Evolutionary conservation across 257 asterid genomes (phyloP).

Genomic region (Lantana camara): DNA sequence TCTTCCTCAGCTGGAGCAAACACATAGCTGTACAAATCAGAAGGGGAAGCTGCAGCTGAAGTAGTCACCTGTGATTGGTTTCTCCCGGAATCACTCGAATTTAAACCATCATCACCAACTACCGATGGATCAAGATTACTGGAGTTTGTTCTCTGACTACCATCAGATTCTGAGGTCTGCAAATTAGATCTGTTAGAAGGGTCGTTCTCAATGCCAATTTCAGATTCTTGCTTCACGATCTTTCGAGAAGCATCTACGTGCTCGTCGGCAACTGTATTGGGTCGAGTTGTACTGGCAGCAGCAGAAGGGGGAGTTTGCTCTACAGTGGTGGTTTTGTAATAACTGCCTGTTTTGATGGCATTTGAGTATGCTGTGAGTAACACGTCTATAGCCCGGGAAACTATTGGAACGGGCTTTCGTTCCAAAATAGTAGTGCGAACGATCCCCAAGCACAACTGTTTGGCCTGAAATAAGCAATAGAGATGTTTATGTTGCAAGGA

Average conservation of each 20-base stretch:
- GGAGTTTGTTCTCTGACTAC: conserved; percentile 35
- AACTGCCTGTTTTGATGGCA: conserved; percentile 74
- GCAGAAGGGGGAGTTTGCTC: conserved; percentile 54
- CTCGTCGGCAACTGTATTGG: conserved; percentile 37
- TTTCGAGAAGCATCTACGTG: conserved; percentile 46
- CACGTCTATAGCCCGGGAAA: conserved; percentile 59
- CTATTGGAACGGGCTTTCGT: conserved; percentile 74
- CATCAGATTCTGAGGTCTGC: conserved; percentile 60
- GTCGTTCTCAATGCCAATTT: conserved; percentile 39
- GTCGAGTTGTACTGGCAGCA: conserved; percentile 44
- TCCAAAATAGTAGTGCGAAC: conserved; percentile 73
- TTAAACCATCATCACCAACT: conserved; percentile 44
- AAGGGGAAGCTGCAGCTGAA: conserved; percentile 78
- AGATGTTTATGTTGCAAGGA: conserved; percentile 21
- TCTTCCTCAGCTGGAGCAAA: conserved; percentile 85
- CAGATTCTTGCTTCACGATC: conserved; percentile 41
- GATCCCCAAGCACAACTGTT: conserved; percentile 69
- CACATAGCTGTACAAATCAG: conserved; percentile 64
- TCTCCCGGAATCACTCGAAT: conserved; percentile 50
- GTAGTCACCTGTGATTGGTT: conserved; percentile 58
- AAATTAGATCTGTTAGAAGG: conserved; percentile 36
- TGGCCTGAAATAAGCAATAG: conserved; percentile 64
- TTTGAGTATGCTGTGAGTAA: conserved; percentile 41
- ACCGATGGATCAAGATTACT: conserved; percentile 38
- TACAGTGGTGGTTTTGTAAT: conserved; percentile 49